phyloP scores from a whole-genome alignment of 164 flowering plant species.

The Echeveria elegans region DNA sequence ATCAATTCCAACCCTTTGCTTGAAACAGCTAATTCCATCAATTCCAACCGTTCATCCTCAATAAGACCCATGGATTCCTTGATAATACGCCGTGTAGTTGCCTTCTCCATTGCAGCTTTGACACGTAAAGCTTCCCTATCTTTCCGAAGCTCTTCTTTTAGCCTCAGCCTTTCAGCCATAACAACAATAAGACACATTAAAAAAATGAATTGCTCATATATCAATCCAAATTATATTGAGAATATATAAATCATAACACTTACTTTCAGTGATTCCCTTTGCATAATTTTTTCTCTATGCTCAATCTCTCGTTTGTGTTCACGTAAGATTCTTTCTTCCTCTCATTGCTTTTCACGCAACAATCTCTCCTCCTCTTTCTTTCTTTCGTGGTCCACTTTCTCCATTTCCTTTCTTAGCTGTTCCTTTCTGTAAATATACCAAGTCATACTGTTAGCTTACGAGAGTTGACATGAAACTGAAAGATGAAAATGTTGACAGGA shows the following conservation, averaged over 20 bases:
- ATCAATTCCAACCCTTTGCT: constrained; percentile 67
- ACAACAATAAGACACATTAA: not conserved
- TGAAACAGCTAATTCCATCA: constrained; percentile 88
- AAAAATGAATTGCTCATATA: not conserved
- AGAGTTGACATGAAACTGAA: not conserved
- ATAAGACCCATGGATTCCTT: constrained; percentile 90
- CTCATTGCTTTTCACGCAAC: constrained; percentile 85
- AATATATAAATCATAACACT: constrained; percentile 20
- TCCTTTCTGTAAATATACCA: constrained; percentile 58
- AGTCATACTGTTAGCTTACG: constrained; percentile 9
- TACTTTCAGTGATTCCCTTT: constrained; percentile 69
- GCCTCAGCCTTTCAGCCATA: constrained; percentile 81
- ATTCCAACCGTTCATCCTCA: constrained; percentile 93
- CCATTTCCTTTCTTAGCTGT: constrained; percentile 87
- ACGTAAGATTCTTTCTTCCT: constrained; percentile 70
- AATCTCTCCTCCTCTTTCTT: constrained; percentile 91
- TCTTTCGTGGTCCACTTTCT: constrained; percentile 82
- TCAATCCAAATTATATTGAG: too few relatives aligned
- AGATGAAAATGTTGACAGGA: too few relatives aligned
- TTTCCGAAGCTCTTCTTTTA: constrained; percentile 79
- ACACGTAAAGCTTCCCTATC: constrained; percentile 77
- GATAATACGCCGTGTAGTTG: constrained; percentile 86
- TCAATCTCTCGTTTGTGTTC: constrained; percentile 89
- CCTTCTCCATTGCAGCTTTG: constrained; percentile 85
- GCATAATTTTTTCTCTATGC: constrained; percentile 71